Base-by-base conservation (phyloP, 1,284 basidiomycete species). In the Trichosporon sp. region DNA sequence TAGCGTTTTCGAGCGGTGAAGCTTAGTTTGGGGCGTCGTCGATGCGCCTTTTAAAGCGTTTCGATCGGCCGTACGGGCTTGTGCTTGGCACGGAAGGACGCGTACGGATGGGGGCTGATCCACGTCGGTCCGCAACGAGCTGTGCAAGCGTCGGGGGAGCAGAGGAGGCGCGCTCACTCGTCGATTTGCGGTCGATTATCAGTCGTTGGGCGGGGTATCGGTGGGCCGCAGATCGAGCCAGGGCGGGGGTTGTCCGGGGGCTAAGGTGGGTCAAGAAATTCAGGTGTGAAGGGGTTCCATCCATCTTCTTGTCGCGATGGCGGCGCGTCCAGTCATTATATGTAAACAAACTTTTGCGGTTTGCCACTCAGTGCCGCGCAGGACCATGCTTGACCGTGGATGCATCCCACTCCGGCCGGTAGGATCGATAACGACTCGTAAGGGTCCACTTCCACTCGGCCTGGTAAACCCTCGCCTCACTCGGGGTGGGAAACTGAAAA, bases 391-490 rank as follows among this genome's bases (percentile, higher is more conserved):
- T 26, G 19, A 19, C n/a, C 19, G 21, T 48, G 51, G 19, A 54
- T 21, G 51, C 51, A 54, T 54, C 51, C 31, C 59, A 35, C 32
- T 40, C 8, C 12, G 38, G 38, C 8, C 31, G 6, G 21, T 8
- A n/a, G 32, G 32, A 35, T 63, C 21, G 59, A 63, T 63, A 63
- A 63, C 31, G 59, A 35, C 31, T 63, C 59, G 59, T 63, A 63
- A 63, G 59, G 59, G 59, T 63, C 51, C 38, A 40, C 10, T 10
- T 19, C 10, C 19, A 4, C 19, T 54, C 51, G 51, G 51, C 51
- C 51, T 54, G 43, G 16, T 59, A 26, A 12, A 14, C 54, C 54
- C 59, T 63, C 32, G 56, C 26, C 26, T 26, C 26, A 26, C 26
- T 26, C 26, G 26, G 32, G 59, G 59, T 63, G 59, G 6, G 59